These are phyloP conservation scores for Colletotrichum godetiae DNA, from an alignment of 2,329 filamentous ascomycete species.

Conservation along the genomic window DNA sequence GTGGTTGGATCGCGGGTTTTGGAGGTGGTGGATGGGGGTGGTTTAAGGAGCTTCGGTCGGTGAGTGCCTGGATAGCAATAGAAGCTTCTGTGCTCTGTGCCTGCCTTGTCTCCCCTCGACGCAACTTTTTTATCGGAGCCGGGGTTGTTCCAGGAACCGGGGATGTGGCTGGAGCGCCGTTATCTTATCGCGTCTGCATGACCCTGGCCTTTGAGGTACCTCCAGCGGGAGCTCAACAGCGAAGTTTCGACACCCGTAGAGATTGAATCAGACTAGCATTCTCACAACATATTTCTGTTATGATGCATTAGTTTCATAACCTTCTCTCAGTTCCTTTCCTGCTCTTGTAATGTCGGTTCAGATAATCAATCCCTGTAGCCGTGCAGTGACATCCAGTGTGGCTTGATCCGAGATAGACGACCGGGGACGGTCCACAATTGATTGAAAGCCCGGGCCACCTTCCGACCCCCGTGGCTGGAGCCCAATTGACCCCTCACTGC, in stretches of 20 bases:
- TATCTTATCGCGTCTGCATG: slow-evolving; percentile 7
- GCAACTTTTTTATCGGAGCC: slow-evolving; percentile 38
- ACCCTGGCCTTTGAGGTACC: too few species aligned
- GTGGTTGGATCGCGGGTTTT: slow-evolving; percentile 21
- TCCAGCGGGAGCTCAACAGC: too few species aligned
- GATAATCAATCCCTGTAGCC: not conserved
- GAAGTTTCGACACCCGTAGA: too few species aligned
- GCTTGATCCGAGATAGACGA: not conserved
- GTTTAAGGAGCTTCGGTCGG: slow-evolving; percentile 27
- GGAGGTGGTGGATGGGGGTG: slow-evolving; percentile 27
- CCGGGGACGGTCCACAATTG: not conserved
- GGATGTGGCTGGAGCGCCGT: slow-evolving; percentile 27
- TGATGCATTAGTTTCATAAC: too few species aligned
- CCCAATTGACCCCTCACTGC: slow-evolving; percentile 35
- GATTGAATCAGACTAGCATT: too few species aligned
- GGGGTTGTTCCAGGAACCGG: slow-evolving; percentile 37
- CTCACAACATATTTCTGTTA: too few species aligned
- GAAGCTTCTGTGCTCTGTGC: slow-evolving; percentile 37
- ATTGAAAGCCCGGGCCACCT: slow-evolving; percentile 1
- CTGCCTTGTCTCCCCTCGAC: slow-evolving; percentile 32
- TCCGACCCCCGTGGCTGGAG: slow-evolving; percentile 25
- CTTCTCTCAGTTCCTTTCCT: too few species aligned
- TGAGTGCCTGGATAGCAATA: slow-evolving; percentile 37
- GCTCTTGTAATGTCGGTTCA: too few species aligned
- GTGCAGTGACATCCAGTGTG: not conserved